Evolutionary conservation across 345 rosid genomes (phyloP), one percentile per base, ranked within the genome.

Genomic region (Acer campestre): DNA sequence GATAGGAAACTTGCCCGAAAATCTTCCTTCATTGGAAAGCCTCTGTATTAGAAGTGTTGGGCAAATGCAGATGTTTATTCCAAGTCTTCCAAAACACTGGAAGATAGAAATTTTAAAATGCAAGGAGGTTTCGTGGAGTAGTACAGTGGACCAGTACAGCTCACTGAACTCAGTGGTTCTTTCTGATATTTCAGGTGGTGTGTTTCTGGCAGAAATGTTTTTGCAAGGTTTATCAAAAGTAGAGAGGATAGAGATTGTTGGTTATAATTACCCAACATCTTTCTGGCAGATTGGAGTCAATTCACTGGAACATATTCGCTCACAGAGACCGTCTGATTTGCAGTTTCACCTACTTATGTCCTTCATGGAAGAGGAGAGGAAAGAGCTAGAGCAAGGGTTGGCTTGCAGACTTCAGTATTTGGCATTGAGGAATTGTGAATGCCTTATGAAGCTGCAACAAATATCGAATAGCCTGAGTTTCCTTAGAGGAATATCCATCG

Each of bases 401-500:
- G 17, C 18, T 12, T 27, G 67, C 18, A 23, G 9, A 63, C 5
- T 13, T 63, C 38, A 63, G n/a, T 63, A 23, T 48, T 0, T 74
- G 44, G 25, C 6, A n/a, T 22, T 78, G 12, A 16, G n/a, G 67
- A 20, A 78, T 20, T 72, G 73, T 8, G 23, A 66, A 22, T 65
- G 67, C 38, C 61, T 67, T 1, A 31, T 55, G 77, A 78, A 42
- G 67, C 53, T 78, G 42, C 42, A 76, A 1, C 25, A 49, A 23
- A 8, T 27, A 1, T 11, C 58, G 22, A 18, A 64, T 16, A 70
- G 23, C 42, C 76, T 78, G 23, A 66, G 22, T 27, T 78, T 67
- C 51, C 77, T 78, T 40, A 65, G 40, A 51, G 65, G 44, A 61
- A 38, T 72, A n/a, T 25, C 11, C 29, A 55, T 80, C 23, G 71